Conservation (phyloP, 345 rosid genomes). For the Kandelia obovata region DNA sequence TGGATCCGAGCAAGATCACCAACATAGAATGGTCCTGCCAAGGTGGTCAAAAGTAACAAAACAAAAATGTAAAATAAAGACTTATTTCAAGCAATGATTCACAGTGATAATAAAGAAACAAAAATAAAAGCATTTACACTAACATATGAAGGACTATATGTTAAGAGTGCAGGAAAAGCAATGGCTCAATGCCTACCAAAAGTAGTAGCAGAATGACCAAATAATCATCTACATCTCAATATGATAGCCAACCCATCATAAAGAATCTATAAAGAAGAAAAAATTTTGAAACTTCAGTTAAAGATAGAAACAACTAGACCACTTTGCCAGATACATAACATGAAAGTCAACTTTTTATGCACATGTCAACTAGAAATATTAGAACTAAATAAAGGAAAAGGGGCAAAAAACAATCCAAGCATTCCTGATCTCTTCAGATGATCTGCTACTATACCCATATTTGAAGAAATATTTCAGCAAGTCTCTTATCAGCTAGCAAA, state of each 20-base stretch:
- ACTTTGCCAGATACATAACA: not conserved
- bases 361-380: no score
- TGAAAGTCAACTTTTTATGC: no score
- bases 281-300: constrained; percentile 7
- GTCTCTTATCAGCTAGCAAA: not conserved
- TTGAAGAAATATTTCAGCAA: not conserved
- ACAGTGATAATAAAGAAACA: not conserved
- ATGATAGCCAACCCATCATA: not conserved
- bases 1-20: constrained; percentile 47
- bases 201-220: not conserved
- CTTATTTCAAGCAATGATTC: not conserved
- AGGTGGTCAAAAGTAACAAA: constrained; percentile 18
- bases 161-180: not conserved
- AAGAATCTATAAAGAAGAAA: not conserved
- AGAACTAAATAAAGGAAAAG: no score
- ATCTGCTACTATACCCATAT: not conserved
- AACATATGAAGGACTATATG: not conserved
- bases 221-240: not conserved
- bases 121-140: not conserved
- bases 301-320: not conserved
- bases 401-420: not conserved
- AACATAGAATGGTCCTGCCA: constrained; percentile 50
- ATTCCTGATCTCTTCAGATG: not conserved
- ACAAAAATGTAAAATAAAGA: not conserved
- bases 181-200: not conserved